Evolutionary conservation across 2,329 filamentous ascomycete species (phyloP), one percentile per base, ranked within the genome.

Genomic region (Pseudogymnoascus destructans): DNA sequence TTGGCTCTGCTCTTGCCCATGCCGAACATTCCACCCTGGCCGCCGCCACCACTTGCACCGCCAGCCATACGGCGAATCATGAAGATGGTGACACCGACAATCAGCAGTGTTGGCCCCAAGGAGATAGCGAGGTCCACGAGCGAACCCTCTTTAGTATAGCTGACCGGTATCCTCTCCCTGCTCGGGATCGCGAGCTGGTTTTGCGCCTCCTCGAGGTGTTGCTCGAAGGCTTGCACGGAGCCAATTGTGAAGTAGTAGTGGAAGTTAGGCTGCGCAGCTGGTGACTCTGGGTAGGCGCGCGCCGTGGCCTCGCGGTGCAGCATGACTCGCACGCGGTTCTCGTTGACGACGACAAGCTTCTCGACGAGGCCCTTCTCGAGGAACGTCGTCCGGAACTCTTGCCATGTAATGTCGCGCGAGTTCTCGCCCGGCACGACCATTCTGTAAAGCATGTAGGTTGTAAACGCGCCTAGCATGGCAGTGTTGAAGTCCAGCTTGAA

Each of bases 1-100:
- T 95, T 97, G 23, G 93, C 93, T 67, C 89, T 85, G 73, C 90
- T 96, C 79, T 93, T 92, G 65, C 91, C 88, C 73, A 98, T 95
- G 64, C 90, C 91, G 69, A 98, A 98, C 68, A 97, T 87, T 63
- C 91, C 89, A 67, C 85, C 85, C 55, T 78, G 74, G 23, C 80
- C 79, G 60, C 80, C 80, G 59, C 81, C 83, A 61, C 78, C 82
- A 36, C 52, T 30, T 10, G 52, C 52, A 61, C 81, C 81, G 57
- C 82, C 81, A 57, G 82, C 80, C 60, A 89, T 89, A 66, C 89
- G 84, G 64, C 87, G 79, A 58, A 87, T 86, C 58, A 91, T 77
- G 77, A 82, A 97, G 70, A 87, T 80, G 57, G 96, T 80, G 59
- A 88, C 80, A 64, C 87, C 91, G 61, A 97, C 84, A 66, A 98